Conservation (phyloP, 345 rosid species). For the Raphanus sativus region DNA sequence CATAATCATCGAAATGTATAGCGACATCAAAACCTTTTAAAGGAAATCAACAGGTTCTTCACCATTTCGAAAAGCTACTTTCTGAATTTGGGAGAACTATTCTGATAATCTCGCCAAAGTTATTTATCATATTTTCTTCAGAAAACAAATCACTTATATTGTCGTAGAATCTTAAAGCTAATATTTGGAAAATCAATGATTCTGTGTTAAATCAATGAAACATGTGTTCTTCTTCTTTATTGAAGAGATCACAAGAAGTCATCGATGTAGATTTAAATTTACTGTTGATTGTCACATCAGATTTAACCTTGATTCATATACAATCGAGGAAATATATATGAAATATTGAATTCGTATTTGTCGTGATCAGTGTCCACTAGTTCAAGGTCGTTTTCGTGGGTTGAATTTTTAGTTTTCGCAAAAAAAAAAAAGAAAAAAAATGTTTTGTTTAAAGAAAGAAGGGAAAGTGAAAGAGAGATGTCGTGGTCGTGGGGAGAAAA, state of each 20-base stretch:
- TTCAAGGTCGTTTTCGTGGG: conserved; percentile 9
- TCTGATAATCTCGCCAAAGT: neutral
- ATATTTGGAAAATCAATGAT: neutral
- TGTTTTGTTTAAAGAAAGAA: neutral
- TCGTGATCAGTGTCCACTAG: conserved; percentile 6
- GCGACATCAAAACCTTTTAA: conserved; percentile 1
- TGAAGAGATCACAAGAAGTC: conserved; percentile 11
- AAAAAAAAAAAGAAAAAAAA: neutral
- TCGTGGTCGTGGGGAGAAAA: conserved; percentile 35
- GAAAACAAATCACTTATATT: neutral
- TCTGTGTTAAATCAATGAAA: neutral
- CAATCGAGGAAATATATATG: neutral
- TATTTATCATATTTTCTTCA: neutral
- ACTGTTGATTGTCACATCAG: conserved; percentile 12
- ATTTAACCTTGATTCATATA: neutral
- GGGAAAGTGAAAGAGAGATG: conserved; percentile 10
- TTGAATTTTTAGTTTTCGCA: conserved; percentile 12
- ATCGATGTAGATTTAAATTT: neutral
- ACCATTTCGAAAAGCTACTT: conserved; percentile 17
- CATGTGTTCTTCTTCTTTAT: neutral
- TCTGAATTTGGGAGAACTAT: neutral
- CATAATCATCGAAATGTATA: neutral
- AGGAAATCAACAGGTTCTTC: conserved; percentile 12
- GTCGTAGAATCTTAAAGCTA: neutral
- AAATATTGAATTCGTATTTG: neutral